Evolutionary conservation across 2,329 filamentous ascomycete species (phyloP).

Genomic region (Emergomyces africanus): DNA sequence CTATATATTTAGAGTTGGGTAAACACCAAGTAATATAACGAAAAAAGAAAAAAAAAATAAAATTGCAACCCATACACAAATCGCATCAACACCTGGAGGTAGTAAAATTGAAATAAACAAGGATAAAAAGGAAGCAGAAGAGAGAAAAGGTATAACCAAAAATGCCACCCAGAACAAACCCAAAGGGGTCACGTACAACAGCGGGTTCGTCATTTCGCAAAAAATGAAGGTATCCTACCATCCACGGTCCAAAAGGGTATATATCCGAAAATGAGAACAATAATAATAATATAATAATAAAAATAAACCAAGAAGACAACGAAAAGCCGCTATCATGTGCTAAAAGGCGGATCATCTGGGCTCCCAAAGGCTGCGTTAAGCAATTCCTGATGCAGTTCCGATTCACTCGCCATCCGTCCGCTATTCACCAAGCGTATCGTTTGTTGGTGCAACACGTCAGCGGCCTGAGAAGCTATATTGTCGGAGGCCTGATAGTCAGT

Average conservation of each 20-base stretch:
- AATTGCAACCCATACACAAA: neutral
- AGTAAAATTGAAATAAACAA: neutral
- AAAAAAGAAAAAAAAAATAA: neutral
- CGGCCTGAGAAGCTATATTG: slow-evolving; percentile 21
- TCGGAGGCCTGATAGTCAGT: slow-evolving; percentile 31
- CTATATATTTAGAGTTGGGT: neutral
- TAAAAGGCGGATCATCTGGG: slow-evolving; percentile 25
- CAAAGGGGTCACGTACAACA: slow-evolving; percentile 7
- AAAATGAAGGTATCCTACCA: neutral
- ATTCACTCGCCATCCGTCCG: slow-evolving; percentile 22
- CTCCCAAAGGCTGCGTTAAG: slow-evolving; percentile 27
- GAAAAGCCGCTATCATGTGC: slow-evolving; percentile 9
- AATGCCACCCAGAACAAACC: neutral
- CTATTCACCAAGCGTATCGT: slow-evolving; percentile 26
- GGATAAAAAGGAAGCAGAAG: too few relatives aligned
- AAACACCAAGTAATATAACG: neutral
- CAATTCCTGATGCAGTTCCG: slow-evolving; percentile 30
- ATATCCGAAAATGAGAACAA: neutral
- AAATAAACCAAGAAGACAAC: neutral
- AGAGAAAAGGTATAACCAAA: neutral
- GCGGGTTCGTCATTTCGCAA: neutral
- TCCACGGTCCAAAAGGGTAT: neutral
- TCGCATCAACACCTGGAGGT: neutral
- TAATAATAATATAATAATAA: neutral
- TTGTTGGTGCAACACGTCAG: slow-evolving; percentile 22